Evolutionary conservation across 108 stramenopile species (phyloP).

Genomic region (Schizochytrium sp.): DNA sequence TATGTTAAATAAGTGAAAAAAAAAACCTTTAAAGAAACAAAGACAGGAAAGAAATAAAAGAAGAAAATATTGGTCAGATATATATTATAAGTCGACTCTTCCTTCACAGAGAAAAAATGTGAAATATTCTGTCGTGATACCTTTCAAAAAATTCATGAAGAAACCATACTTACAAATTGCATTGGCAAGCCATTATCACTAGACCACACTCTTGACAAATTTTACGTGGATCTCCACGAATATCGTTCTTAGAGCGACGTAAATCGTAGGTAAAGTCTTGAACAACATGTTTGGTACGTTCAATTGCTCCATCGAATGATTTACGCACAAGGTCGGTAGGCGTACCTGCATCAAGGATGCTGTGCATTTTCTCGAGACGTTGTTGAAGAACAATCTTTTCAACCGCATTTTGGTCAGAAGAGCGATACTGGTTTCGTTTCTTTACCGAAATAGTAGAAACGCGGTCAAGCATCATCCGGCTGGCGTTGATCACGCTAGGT

Average conservation of each 20-base stretch:
- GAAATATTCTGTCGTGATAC: too few species aligned
- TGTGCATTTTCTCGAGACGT: neutral
- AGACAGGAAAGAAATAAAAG: too few species aligned
- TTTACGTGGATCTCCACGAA: neutral
- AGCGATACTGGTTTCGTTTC: neutral
- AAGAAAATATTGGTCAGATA: too few species aligned
- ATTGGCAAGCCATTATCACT: constrained; percentile 5
- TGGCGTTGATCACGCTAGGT: neutral
- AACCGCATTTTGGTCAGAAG: neutral
- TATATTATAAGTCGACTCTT: too few species aligned
- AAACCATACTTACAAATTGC: constrained; percentile 19
- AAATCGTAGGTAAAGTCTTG: constrained; percentile 36
- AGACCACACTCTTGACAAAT: constrained; percentile 38
- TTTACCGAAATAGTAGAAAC: constrained; percentile 22
- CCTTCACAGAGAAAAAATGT: too few species aligned
- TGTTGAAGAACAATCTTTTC: neutral
- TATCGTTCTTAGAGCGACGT: neutral
- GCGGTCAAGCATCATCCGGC: constrained; percentile 40
- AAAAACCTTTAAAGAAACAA: too few species aligned
- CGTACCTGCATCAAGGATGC: neutral
- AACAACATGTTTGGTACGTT: neutral
- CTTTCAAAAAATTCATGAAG: neutral
- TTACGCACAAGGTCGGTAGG: neutral
- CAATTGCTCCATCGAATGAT: constrained; percentile 29
- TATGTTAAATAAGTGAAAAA: too few species aligned